A percentile compares a stretch with the other conserved stretches of the same genome.
Conservation (phyloP, 129 eudicot genomes). For the Artemisia annua region DNA sequence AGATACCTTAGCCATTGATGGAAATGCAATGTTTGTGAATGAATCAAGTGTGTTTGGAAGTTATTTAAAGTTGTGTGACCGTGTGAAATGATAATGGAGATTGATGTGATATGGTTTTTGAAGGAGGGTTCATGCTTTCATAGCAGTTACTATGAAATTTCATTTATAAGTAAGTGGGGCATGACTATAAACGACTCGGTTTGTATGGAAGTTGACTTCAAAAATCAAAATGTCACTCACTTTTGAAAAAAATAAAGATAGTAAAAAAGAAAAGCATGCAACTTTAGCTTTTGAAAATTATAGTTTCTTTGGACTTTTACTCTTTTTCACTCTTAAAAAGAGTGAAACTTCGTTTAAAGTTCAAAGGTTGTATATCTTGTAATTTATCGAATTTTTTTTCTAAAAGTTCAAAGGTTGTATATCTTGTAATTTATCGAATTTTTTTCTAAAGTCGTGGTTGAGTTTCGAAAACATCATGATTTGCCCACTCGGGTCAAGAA, state of each 20-base stretch:
- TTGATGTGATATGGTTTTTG: background rate
- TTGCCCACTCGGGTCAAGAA: no score
- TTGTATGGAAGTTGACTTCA: constrained; percentile 25
- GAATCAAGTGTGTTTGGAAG: background rate
- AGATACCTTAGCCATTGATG: constrained; percentile 7
- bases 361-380: background rate
- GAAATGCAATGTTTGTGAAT: background rate
- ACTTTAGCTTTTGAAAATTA: constrained; percentile 15
- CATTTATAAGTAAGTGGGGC: constrained; percentile 7
- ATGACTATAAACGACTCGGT: constrained; percentile 8
- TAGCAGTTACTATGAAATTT: background rate
- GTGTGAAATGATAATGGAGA: constrained; percentile 8
- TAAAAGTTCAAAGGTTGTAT: background rate
- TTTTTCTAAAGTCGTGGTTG: background rate
- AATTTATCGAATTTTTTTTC: background rate
- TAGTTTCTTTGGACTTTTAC: background rate
- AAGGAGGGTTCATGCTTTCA: background rate
- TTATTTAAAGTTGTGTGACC: constrained; percentile 7
- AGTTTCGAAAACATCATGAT: no score
- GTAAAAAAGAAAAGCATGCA: background rate
- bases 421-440: background rate
- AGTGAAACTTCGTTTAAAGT: background rate
- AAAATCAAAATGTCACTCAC: constrained; percentile 10
- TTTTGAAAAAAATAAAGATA: background rate
- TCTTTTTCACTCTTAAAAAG: background rate